These are phyloP conservation scores for Hirsutella rhossiliensis DNA, from an alignment of 2,329 filamentous ascomycete species.

Conservation along the genomic window DNA sequence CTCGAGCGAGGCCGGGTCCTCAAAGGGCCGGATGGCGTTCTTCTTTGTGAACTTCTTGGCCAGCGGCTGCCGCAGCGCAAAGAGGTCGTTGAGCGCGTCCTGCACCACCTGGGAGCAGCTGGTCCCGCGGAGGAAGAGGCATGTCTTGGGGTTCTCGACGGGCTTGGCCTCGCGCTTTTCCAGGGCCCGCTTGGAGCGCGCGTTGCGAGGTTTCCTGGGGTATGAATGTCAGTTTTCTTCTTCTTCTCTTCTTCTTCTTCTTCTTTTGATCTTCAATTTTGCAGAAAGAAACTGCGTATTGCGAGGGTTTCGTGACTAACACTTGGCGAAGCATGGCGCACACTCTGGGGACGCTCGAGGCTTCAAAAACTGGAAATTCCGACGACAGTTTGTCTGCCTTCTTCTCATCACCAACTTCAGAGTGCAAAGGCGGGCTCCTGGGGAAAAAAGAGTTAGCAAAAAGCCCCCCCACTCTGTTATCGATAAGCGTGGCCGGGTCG, in stretches of 20 bases:
- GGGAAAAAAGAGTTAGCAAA: constrained; percentile 16
- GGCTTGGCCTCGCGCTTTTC: constrained; percentile 86
- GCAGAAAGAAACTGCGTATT: too few relatives aligned
- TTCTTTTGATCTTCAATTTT: too few relatives aligned
- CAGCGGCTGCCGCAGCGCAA: constrained; percentile 72
- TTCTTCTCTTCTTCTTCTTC: neutral
- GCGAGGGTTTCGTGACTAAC: too few relatives aligned
- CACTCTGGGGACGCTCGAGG: neutral
- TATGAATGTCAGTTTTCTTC: neutral
- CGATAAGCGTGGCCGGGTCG: constrained; percentile 14
- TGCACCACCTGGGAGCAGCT: constrained; percentile 73
- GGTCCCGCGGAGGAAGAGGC: constrained; percentile 80
- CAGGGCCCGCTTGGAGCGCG: constrained; percentile 87
- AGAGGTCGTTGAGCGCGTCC: constrained; percentile 74
- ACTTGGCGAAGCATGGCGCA: constrained; percentile 34
- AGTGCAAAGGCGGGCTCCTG: too few relatives aligned
- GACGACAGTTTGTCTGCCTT: too few relatives aligned
- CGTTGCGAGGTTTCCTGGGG: constrained; percentile 49
- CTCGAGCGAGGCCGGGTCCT: constrained; percentile 75
- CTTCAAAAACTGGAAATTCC: neutral
- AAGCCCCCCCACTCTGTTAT: constrained; percentile 18
- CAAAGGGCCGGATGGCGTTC: constrained; percentile 90
- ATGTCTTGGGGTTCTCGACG: constrained; percentile 80
- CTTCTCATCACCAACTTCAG: too few relatives aligned
- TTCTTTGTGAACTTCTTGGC: constrained; percentile 94